These are phyloP conservation scores for Arctium minus DNA, from an alignment of 129 eudicot species.

Conservation along the genomic window DNA sequence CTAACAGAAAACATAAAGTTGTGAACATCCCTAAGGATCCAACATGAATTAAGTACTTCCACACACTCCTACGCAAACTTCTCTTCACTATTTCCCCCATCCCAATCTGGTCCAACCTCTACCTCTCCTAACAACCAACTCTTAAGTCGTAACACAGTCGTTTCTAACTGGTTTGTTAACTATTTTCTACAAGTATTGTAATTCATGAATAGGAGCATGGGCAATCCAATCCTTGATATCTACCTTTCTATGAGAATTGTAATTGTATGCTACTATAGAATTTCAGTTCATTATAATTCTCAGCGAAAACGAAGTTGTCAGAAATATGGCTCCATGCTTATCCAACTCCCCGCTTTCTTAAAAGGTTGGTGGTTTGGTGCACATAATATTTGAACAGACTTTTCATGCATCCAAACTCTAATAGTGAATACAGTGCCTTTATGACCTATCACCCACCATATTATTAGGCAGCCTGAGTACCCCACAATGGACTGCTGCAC, in stretches of 20 bases:
- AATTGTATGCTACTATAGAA: neutral
- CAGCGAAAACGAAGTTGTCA: neutral
- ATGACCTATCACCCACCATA: neutral
- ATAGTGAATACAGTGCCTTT: neutral
- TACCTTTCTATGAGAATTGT: neutral
- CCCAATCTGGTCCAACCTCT: neutral
- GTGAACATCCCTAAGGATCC: too few relatives aligned
- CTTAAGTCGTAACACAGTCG: neutral
- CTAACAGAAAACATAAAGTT: neutral
- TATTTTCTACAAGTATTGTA: too few relatives aligned
- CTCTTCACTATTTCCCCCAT: neutral
- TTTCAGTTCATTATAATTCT: neutral
- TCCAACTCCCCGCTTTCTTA: neutral
- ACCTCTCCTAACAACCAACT: too few relatives aligned
- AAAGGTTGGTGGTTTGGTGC: neutral
- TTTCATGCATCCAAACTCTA: too few relatives aligned
- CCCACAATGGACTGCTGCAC: neutral
- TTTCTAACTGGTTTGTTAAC: neutral
- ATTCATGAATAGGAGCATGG: too few relatives aligned
- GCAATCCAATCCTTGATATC: neutral
- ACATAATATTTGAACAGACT: neutral
- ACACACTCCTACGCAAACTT: neutral
- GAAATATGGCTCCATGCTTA: neutral
- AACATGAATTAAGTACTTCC: neutral
- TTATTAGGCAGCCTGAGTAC: neutral